phyloP scores from a whole-genome alignment of 1,284 basidiomycete genomes.

The Abortiporus biennis region DNA sequence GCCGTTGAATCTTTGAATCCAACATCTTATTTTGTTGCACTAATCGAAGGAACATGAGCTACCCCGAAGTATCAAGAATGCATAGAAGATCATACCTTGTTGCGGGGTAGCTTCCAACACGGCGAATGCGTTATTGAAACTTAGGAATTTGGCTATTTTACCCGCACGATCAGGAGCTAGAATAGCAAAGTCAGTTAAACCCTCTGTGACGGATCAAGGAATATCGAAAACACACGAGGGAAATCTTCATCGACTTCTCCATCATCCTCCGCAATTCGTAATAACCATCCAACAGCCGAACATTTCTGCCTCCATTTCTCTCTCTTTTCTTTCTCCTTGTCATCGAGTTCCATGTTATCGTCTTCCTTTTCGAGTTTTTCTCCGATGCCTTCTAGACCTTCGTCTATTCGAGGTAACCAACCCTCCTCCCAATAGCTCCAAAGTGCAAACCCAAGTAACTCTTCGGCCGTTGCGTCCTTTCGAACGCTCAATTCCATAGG shows the following conservation, averaged over 20 bases:
- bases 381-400: slow-evolving; percentile 49
- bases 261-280: slow-evolving; percentile 94
- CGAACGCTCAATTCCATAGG: slow-evolving; percentile 67
- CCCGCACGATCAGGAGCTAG: slow-evolving; percentile 88
- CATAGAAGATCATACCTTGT: slow-evolving; percentile 58
- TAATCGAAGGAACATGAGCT: slow-evolving; percentile 22
- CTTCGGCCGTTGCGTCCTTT: slow-evolving; percentile 89
- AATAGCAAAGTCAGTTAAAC: background rate
- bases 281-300: slow-evolving; percentile 86
- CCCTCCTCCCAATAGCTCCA: slow-evolving; percentile 90
- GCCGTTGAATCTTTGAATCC: slow-evolving; percentile 72
- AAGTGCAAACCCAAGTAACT: slow-evolving; percentile 90
- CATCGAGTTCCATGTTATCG: too few species aligned
- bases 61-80: background rate
- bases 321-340: too few species aligned
- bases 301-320: slow-evolving; percentile 54
- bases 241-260: slow-evolving; percentile 99
- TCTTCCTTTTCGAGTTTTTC: too few species aligned
- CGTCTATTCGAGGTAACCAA: slow-evolving; percentile 74
- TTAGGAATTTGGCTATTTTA: slow-evolving; percentile 85
- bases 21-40: slow-evolving; percentile 80
- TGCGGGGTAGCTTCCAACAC: slow-evolving; percentile 69
- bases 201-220: background rate
- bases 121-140: slow-evolving; percentile 84
- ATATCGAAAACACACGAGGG: slow-evolving; percentile 56